phyloP scores from a whole-genome alignment of 192 early-diverging fungal genomes.

The Pilaira anomala region DNA sequence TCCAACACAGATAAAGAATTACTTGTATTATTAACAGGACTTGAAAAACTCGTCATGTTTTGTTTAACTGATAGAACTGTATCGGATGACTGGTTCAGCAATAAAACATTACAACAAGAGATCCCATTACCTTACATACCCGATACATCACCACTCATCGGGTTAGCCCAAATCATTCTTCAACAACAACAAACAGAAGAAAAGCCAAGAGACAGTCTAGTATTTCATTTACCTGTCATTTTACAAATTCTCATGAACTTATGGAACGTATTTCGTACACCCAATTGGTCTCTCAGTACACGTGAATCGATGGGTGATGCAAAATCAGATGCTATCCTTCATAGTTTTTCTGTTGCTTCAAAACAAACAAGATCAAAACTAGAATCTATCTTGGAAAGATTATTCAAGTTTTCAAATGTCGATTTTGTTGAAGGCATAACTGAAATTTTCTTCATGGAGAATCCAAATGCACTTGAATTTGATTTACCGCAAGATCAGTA shows the following conservation, averaged over 20 bases:
- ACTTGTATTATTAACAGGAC: slow-evolving; percentile 48
- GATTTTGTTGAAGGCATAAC: slow-evolving; percentile 62
- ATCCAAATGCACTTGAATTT: slow-evolving; percentile 44
- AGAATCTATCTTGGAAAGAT: slow-evolving; percentile 47
- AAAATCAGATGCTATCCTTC: slow-evolving; percentile 9
- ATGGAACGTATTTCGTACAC: slow-evolving; percentile 32
- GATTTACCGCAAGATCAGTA: slow-evolving; percentile 23
- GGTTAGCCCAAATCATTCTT: slow-evolving; percentile 14
- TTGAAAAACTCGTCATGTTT: slow-evolving; percentile 57
- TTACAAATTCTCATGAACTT: slow-evolving; percentile 48
- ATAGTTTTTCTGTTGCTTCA: slow-evolving; percentile 38
- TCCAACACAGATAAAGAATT: slow-evolving; percentile 43
- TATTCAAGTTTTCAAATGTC: slow-evolving; percentile 49
- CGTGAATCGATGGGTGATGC: slow-evolving; percentile 11
- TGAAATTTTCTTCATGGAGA: slow-evolving; percentile 65
- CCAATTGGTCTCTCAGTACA: not conserved
- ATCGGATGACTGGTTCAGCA: slow-evolving; percentile 30
- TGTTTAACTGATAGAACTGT: slow-evolving; percentile 44
- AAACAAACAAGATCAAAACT: slow-evolving; percentile 45
- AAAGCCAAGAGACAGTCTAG: slow-evolving; percentile 48
- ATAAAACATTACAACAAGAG: slow-evolving; percentile 2
- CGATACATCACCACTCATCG: slow-evolving; percentile 3
- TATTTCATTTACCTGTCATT: slow-evolving; percentile 45
- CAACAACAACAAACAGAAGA: slow-evolving; percentile 7
- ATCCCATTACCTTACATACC: slow-evolving; percentile 5